phyloP scores from a whole-genome alignment of 140 eudicot species.

The Flaveria floridana region DNA sequence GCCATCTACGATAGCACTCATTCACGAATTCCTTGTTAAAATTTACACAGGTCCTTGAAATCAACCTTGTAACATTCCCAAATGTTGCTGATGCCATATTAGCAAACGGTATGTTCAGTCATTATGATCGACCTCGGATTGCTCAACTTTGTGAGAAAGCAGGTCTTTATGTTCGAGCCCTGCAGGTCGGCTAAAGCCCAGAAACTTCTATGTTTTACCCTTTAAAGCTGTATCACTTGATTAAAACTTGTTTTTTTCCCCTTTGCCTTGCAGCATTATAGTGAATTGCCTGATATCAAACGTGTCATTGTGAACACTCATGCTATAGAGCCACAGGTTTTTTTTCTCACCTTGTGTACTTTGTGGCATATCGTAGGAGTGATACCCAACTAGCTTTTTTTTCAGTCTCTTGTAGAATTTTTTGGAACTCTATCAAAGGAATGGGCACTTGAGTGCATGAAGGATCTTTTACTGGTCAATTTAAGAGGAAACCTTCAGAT shows the following conservation, averaged over 20 bases:
- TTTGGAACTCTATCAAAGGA: conserved; percentile 91
- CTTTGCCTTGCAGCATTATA: conserved; percentile 65
- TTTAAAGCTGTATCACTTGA: conserved; percentile 19
- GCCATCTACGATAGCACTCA: conserved; percentile 24
- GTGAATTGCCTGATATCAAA: conserved; percentile 89
- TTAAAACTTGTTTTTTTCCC: conserved; percentile 37
- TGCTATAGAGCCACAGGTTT: conserved; percentile 98
- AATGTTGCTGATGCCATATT: conserved; percentile 89
- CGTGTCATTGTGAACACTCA: conserved; percentile 98
- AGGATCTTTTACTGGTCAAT: conserved; percentile 86
- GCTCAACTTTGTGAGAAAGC: conserved; percentile 99
- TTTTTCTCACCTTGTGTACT: conserved; percentile 25
- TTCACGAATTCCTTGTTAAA: background rate
- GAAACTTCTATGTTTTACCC: background rate
- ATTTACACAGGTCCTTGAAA: conserved; percentile 71
- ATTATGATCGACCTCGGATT: conserved; percentile 89
- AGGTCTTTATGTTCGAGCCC: conserved; percentile 91
- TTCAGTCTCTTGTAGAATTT: conserved; percentile 91
- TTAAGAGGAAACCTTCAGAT: conserved; percentile 96
- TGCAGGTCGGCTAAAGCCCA: conserved; percentile 54
- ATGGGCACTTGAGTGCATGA: conserved; percentile 99
- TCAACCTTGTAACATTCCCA: conserved; percentile 92
- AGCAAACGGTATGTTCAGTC: conserved; percentile 94
- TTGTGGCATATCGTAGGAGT: conserved; percentile 1
- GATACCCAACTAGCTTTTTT: conserved; percentile 24